phyloP scores from a whole-genome alignment of 441 rosid genomes.

The Jatropha multifida region DNA sequence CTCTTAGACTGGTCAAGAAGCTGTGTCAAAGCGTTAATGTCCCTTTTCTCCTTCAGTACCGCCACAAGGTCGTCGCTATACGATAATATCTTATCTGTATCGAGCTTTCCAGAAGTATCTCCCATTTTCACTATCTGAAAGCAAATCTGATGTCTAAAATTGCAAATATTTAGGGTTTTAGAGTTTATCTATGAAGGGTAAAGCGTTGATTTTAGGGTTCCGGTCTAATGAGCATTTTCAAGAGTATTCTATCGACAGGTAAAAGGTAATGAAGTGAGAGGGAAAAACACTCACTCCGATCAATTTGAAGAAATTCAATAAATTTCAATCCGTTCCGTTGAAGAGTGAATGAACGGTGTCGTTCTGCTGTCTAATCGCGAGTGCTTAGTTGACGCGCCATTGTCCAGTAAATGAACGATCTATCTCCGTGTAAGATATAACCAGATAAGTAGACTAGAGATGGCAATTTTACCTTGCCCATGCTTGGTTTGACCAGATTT shows the following conservation, averaged over 20 bases:
- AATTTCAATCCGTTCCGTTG: background rate
- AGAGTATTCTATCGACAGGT: background rate
- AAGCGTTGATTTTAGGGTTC: background rate
- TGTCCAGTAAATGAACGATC: no score
- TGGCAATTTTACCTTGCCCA: no score
- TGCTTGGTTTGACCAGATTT: no score
- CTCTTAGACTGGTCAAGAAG: slow-evolving; percentile 38
- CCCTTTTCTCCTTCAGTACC: slow-evolving; percentile 50
- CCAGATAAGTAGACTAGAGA: no score
- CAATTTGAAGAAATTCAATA: background rate
- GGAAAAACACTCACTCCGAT: slow-evolving; percentile 7
- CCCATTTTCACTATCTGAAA: slow-evolving; percentile 37
- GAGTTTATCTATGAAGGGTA: background rate
- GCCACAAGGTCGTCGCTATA: slow-evolving; percentile 52
- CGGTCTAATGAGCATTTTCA: background rate
- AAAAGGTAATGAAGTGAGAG: background rate
- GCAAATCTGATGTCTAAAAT: background rate
- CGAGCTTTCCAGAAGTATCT: slow-evolving; percentile 36
- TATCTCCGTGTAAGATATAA: no score
- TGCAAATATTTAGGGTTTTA: background rate
- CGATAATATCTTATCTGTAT: slow-evolving; percentile 44
- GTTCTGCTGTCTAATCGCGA: background rate
- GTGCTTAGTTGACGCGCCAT: no score
- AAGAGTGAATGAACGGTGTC: background rate
- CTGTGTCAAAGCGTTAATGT: slow-evolving; percentile 37